Evolutionary conservation across 345 rosid genomes (phyloP), one percentile per base, ranked within the genome.

Genomic region (Mallotus nudiflorus): DNA sequence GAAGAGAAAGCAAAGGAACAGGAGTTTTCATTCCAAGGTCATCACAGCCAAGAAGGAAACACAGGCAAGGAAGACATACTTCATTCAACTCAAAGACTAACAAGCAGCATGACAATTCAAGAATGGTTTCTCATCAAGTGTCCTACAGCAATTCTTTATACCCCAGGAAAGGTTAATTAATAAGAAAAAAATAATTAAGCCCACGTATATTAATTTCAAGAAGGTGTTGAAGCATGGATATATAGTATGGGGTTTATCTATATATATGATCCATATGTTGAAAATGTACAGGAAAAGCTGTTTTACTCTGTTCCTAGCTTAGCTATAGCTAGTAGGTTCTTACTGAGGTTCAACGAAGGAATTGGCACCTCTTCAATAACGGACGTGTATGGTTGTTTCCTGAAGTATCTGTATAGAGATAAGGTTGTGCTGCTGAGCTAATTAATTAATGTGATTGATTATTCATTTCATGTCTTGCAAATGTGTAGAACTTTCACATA

Each of bases 1-100:
- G 68, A 81, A 82, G 89, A 78, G 83, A 84, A 73, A 87, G 95
- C 90, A 88, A 88, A 82, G 97, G 97, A 60, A 92, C 97, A 27
- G 97, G 97, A 62, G 97, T 92, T 52, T 92, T 92, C 67, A 92
- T 92, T 65, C 97, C 97, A 20, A 83, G 65, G 72, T 85, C 86
- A 28, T 80, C 85, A 40, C 92, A 83, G 44, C 88, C 92, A 14
- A 85, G 92, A 79, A 87, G 91, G 81, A 89, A 85, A 75, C 80
- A 81, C 28, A 86, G 85, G 68, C 88, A 89, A 78, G 87, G 85
- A 62, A 86, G 86, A 82, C 68, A 78, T 72, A 78, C 61, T 77
- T 79, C 88, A 64, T 77, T 68, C 68, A 83, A 72, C 77, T 55
- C 83, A 72, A 85, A 81, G 74, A 81, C 84, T 73, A 83, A 77